A percentile compares a stretch with the other conserved stretches of the same genome.
Evolutionary conservation across 2,329 filamentous ascomycete genomes (phyloP).

Genomic region (Colletotrichum eleusines): DNA sequence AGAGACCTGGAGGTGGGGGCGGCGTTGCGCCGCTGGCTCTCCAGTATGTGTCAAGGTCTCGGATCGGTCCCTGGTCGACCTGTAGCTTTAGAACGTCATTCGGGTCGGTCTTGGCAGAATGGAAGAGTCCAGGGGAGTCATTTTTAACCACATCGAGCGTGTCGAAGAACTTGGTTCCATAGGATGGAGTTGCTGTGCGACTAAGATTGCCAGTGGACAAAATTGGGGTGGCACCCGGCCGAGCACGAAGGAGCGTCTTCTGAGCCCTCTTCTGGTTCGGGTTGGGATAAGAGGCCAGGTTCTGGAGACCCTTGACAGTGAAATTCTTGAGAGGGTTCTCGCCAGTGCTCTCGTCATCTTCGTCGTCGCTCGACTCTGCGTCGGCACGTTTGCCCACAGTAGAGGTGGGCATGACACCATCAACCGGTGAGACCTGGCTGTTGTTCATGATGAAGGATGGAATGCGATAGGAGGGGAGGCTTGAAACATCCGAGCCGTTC

Average conservation of each 20-base stretch:
- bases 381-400: constrained; percentile 44
- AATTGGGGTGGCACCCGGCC: constrained; percentile 37
- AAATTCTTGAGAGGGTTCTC: constrained; percentile 53
- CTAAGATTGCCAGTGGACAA: constrained; percentile 42
- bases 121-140: constrained; percentile 28
- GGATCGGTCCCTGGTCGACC: constrained; percentile 13
- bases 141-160: constrained; percentile 7
- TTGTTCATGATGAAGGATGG: constrained; percentile 47
- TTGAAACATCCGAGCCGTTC: constrained; percentile 21
- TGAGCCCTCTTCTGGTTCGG: constrained; percentile 65
- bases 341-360: constrained; percentile 47
- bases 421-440: constrained; percentile 42
- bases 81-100: constrained; percentile 11
- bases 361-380: constrained; percentile 43
- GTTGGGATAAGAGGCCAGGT: constrained; percentile 68
- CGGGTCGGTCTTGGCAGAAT: constrained; percentile 13
- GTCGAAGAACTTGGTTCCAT: constrained; percentile 8
- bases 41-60: constrained; percentile 19
- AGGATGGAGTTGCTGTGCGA: constrained; percentile 35
- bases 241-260: constrained; percentile 55
- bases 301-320: constrained; percentile 63
- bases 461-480: constrained; percentile 45
- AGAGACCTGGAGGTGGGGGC: constrained; percentile 30
- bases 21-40: constrained; percentile 25
- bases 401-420: constrained; percentile 45